Conservation (phyloP, 225 moss, liverwort and hornwort species). For the Ulota crispa region DNA sequence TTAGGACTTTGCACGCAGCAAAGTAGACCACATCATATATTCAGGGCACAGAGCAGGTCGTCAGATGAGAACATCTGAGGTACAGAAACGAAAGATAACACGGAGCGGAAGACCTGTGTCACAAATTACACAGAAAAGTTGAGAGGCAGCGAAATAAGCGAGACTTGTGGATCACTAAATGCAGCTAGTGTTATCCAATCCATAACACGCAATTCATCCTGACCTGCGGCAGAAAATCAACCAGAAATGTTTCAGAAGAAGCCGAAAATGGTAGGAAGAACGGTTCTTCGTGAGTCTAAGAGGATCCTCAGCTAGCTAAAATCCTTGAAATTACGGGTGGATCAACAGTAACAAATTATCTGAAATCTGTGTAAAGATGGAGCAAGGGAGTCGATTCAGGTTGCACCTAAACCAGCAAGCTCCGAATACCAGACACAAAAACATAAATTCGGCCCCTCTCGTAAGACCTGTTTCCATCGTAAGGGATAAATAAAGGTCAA, state of each 20-base stretch:
- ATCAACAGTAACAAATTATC: neutral
- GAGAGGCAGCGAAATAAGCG: slow-evolving; percentile 1
- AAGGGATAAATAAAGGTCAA: neutral
- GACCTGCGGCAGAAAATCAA: slow-evolving; percentile 26
- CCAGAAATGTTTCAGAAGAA: slow-evolving; percentile 16
- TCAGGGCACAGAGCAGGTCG: slow-evolving; percentile 12
- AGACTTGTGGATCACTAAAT: slow-evolving; percentile 21
- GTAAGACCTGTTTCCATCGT: neutral
- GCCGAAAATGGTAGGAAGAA: neutral
- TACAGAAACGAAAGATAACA: slow-evolving; percentile 17
- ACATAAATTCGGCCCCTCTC: neutral
- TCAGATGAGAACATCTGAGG: slow-evolving; percentile 22
- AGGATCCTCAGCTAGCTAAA: slow-evolving; percentile 1
- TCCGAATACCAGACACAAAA: neutral
- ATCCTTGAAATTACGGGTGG: neutral
- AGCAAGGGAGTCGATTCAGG: neutral
- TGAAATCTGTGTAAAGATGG: neutral
- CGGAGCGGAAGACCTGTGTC: neutral
- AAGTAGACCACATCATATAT: slow-evolving; percentile 21
- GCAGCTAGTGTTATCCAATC: slow-evolving; percentile 12
- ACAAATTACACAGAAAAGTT: slow-evolving; percentile 21
- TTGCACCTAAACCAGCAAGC: neutral
- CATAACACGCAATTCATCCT: slow-evolving; percentile 24
- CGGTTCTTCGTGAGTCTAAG: neutral
- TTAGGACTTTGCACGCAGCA: slow-evolving; percentile 13